A percentile compares a stretch with the other conserved stretches of the same genome.
phyloP scores from a whole-genome alignment of 495 filamentous ascomycete genomes.

The Penicillium taxi region DNA sequence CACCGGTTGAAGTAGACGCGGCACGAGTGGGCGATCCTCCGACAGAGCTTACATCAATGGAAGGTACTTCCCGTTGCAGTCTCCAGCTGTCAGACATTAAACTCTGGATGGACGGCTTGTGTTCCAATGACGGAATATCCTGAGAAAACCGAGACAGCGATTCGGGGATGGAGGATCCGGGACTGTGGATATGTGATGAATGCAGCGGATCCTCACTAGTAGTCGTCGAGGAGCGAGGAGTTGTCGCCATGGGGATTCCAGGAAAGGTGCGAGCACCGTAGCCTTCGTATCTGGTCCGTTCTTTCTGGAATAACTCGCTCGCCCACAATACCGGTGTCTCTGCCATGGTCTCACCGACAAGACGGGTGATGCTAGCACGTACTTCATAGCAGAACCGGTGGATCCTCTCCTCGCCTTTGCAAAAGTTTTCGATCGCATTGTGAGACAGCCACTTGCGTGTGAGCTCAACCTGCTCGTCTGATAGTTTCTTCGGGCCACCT shows the following conservation, averaged over 20 bases:
- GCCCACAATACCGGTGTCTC: constrained; percentile 90
- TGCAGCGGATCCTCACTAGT: constrained; percentile 43
- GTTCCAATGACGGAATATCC: constrained; percentile 31
- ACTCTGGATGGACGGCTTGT: constrained; percentile 50
- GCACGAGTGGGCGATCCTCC: constrained; percentile 50
- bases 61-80: constrained; percentile 35
- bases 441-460: constrained; percentile 78
- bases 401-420: constrained; percentile 89
- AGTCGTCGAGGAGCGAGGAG: constrained; percentile 42
- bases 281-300: constrained; percentile 68
- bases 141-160: constrained; percentile 29
- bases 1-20: constrained; percentile 56
- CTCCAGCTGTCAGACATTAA: constrained; percentile 60
- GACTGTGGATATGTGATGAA: constrained; percentile 21
- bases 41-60: constrained; percentile 46
- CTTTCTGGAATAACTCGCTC: constrained; percentile 76
- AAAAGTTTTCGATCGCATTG: constrained; percentile 84
- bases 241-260: constrained; percentile 35
- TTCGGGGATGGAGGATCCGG: constrained; percentile 35
- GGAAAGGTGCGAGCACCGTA: constrained; percentile 41
- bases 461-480: constrained; percentile 89
- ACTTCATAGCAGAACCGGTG: constrained; percentile 91
- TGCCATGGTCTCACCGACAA: constrained; percentile 78
- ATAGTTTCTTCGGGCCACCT: constrained; percentile 86
- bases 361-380: constrained; percentile 74